Base-by-base conservation (phyloP, 169 alveolate genomes). In the Cardiosporidium cionae region DNA sequence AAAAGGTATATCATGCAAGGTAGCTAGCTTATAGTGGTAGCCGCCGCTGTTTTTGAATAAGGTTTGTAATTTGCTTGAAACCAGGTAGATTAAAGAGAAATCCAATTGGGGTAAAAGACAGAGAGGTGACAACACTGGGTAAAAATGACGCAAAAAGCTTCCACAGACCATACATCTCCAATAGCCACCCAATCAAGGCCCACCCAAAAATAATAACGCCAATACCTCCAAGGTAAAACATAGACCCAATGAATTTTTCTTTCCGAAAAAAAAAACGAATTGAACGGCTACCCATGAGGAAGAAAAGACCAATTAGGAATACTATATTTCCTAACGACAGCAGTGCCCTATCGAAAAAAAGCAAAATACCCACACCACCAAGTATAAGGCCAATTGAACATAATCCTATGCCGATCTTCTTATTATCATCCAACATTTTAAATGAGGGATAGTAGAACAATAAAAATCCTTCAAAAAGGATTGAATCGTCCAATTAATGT, bases 381-480 rank as follows among this genome's bases (percentile, higher is more conserved):
- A 74, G 58, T 37, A 70, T 52, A 65, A 74, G 79, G 37, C 86
- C 86, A 62, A 80, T 63, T 70, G 69, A 62, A 69, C 81, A 71
- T 52, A 80, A 76, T 58, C 82, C 86, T 54, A 80, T 76, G 25
- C 86, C 86, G 79, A 80, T 73, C 76, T 78, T 72, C 67, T 70
- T 72, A 58, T 70, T 70, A 65, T 78, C 84, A 52, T 70, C 70
- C 62, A 70, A 54, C 80, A 74, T 74, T 28, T 53, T 34, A 35
- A 4, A 25, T 53, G 52, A 53, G 33, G n/a, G n/a, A n/a, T n/a
- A n/a, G n/a, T n/a, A n/a, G n/a, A n/a, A n/a, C n/a, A n/a, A n/a
- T n/a, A n/a, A n/a, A n/a, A n/a, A n/a, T n/a, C n/a, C n/a, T n/a
- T n/a, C n/a, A n/a, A n/a, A n/a, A n/a, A n/a, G n/a, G n/a, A n/a